Evolutionary conservation across 345 rosid species (phyloP), one percentile per base, ranked within the genome.

Genomic region (Bruguiera sexangula): DNA sequence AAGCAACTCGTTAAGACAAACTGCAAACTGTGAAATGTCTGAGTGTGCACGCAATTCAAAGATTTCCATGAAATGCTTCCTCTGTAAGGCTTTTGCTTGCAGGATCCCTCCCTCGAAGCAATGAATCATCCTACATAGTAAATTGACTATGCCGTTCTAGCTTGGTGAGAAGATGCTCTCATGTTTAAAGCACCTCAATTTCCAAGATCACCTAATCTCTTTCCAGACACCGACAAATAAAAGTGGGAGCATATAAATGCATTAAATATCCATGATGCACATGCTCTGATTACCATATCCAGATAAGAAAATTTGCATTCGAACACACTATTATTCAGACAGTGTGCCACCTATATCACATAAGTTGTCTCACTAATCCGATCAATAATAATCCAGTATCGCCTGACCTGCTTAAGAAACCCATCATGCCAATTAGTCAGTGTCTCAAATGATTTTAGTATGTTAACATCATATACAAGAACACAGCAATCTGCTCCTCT

Each of bases 401-500:
- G 19, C 50, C 50, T 43, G 13, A 90, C 98, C 96, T 91, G 97
- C 79, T 77, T 89, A 74, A 91, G 87, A 69, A 93, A 91, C 60
- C 89, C 97, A 13, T 69, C 78, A 34, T 77, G 87, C 96, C 96
- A 93, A 62, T 84, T 85, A 43, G 80, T 74, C 46, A 91, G 92
- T 3, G 87, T 68, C 71, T 91, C 91, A 16, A 89, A 88, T 29
- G 98, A 75, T 69, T 74, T 89, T 18, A 36, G 64, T 3, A 82
- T 69, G 60, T 89, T 93, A 9, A 94, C 97, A 52, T 91, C 97
- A 59, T 82, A 89, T 4, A 82, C 88, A 54, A 94, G 83, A 66
- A 87, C 93, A 56, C 97, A 89, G 69, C 96, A 94, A 74, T 94
- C 98, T 32, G 97, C 89, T 5, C 96, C 98, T 76, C 98, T 86